Evolutionary conservation across 139 green algal genomes (phyloP), one percentile per base, ranked within the genome.

Genomic region (Spirogloea muscicola): DNA sequence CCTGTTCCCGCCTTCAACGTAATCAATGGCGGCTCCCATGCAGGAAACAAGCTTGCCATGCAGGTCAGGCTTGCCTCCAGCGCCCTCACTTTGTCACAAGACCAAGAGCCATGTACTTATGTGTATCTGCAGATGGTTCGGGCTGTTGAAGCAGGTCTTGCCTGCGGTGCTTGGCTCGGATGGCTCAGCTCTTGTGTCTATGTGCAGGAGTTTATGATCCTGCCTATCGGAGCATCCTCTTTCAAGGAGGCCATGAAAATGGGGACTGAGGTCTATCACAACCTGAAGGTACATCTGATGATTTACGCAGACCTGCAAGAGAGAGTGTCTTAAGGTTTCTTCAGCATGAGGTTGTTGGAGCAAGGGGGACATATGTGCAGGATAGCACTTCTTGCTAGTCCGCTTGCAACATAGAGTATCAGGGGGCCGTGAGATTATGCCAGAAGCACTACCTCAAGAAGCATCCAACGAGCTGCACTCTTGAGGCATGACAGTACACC

Each of bases 1-100:
- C 95, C 95, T 2, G 95, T 99, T 62, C 95, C 95, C 29, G 87
- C 89, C 38, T 97, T 99, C 90, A 99, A 99, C 87, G 95, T 99
- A 77, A 98, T 99, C 88, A 99, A 99, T 77, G 95, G 95, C 39
- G 93, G 94, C 60, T 90, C 86, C 72, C 95, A 99, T 85, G 95
- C 95, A 16, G 95, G 95, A 72, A 98, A 98, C 82, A 89, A 88
- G 27, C 89, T 99, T 68, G 95, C 95, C 77, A 96, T 97, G 90
- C 94, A 97, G 88, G 10, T 51, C 7, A 9, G 10, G 21, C n/a
- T 68, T 74, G 25, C 61, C 13, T 71, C 61, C 66, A 18, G 18
- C 57, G 18, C n/a, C 27, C 57, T 66, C 27, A 18, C 57, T 48
- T 48, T 52, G 18, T 21, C 57, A 18, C 57, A 46, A 18, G 18